phyloP scores from a whole-genome alignment of 768 basidiomycete genomes.

The Pleurotus giganteus region DNA sequence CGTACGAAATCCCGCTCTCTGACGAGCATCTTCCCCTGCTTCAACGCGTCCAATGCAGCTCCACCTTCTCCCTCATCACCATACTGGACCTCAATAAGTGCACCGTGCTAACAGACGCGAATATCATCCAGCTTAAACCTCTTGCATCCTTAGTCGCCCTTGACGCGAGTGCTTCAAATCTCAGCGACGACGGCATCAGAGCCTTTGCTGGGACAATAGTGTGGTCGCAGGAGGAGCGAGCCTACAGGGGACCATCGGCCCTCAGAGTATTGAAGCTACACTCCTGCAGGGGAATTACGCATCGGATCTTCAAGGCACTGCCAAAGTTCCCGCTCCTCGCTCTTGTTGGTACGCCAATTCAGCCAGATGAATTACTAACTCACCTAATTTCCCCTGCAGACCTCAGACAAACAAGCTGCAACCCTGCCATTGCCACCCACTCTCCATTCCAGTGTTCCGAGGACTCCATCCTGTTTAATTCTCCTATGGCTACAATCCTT shows the following conservation, averaged over 20 bases:
- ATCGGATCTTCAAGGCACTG: slow-evolving; percentile 40
- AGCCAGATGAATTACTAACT: not conserved
- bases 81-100: slow-evolving; percentile 59
- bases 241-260: slow-evolving; percentile 47
- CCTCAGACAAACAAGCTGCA: not conserved
- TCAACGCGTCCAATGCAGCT: slow-evolving; percentile 52
- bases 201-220: slow-evolving; percentile 49
- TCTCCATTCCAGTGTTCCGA: not conserved
- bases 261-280: slow-evolving; percentile 58
- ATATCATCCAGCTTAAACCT: slow-evolving; percentile 44
- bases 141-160: slow-evolving; percentile 59
- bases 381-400: not conserved
- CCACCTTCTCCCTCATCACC: slow-evolving; percentile 63
- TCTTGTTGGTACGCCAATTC: slow-evolving; percentile 49
- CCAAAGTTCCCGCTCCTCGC: slow-evolving; percentile 55
- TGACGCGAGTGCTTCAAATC: slow-evolving; percentile 54
- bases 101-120: slow-evolving; percentile 54
- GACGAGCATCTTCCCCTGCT: slow-evolving; percentile 55
- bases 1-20: slow-evolving; percentile 48
- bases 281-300: slow-evolving; percentile 48
- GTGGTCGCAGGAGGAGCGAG: slow-evolving; percentile 27
- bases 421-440: not conserved
- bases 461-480: not conserved
- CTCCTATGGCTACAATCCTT: not conserved
- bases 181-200: slow-evolving; percentile 53